Conservation (phyloP, 2,329 filamentous ascomycete species). For the Colletotrichum eleusines region DNA sequence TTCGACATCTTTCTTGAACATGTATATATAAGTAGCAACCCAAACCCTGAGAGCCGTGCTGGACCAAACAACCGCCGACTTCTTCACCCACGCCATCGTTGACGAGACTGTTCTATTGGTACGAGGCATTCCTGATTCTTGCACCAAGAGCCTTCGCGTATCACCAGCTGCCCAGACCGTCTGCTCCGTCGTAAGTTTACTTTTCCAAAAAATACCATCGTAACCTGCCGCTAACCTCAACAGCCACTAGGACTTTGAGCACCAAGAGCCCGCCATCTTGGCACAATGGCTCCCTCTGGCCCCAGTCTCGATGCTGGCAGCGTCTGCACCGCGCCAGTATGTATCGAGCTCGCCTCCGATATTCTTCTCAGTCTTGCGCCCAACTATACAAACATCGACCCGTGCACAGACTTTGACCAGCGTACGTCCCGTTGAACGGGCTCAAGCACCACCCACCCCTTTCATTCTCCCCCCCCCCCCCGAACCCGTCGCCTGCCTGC, state of each 20-base stretch:
- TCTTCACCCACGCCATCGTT: neutral
- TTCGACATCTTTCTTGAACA: no score
- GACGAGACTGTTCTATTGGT: no score
- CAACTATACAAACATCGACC: slow-evolving; percentile 71
- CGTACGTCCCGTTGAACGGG: slow-evolving; percentile 45
- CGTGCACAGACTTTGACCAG: slow-evolving; percentile 76
- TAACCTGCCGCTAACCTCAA: no score
- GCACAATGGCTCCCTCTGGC: slow-evolving; percentile 22
- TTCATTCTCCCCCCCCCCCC: neutral
- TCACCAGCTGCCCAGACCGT: no score
- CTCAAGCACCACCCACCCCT: neutral
- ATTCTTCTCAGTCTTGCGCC: slow-evolving; percentile 46
- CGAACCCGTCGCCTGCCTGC: neutral
- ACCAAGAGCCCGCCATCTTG: neutral
- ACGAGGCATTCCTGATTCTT: no score
- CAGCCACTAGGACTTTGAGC: no score
- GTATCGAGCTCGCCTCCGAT: slow-evolving; percentile 47
- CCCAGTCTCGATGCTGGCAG: slow-evolving; percentile 1
- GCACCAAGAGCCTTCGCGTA: no score
- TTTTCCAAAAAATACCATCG: no score
- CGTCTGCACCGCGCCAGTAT: slow-evolving; percentile 46
- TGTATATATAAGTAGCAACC: slow-evolving; percentile 23
- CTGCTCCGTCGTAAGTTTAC: no score
- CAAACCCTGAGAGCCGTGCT: slow-evolving; percentile 1
- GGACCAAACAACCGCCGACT: slow-evolving; percentile 5